Conservation (phyloP, 2,329 filamentous ascomycete species). For the Aureobasidium subglaciale region DNA sequence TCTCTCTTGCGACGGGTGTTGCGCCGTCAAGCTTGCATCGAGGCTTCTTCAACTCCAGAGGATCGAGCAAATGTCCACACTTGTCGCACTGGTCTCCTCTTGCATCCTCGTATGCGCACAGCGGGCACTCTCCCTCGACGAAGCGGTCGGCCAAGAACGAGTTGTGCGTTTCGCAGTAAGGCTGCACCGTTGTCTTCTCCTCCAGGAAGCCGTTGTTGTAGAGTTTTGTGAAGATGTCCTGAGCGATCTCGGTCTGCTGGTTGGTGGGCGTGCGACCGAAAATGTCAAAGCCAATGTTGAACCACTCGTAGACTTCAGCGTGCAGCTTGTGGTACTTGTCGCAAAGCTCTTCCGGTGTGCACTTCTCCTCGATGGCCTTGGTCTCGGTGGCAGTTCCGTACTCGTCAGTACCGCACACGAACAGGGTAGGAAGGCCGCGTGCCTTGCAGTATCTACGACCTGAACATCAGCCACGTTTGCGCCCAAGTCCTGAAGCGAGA, state of each 20-base stretch:
- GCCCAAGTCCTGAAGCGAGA: background rate
- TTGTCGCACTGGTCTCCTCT: conserved; percentile 50
- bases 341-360: conserved; percentile 77
- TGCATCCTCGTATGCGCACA: conserved; percentile 53
- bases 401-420: conserved; percentile 83
- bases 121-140: conserved; percentile 70
- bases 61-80: conserved; percentile 42
- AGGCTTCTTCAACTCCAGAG: conserved; percentile 63
- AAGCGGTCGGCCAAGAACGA: conserved; percentile 78
- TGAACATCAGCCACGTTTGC: conserved; percentile 15
- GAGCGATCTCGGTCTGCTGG: conserved; percentile 86
- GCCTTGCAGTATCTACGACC: conserved; percentile 64
- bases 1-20: conserved; percentile 69
- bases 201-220: conserved; percentile 81
- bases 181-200: conserved; percentile 80
- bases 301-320: conserved; percentile 90
- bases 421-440: conserved; percentile 71
- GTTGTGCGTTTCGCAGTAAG: conserved; percentile 65
- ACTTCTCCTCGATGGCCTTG: conserved; percentile 81
- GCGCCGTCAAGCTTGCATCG: conserved; percentile 86
- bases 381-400: conserved; percentile 96
- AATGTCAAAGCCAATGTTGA: conserved; percentile 88
- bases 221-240: conserved; percentile 83
- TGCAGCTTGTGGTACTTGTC: conserved; percentile 89
- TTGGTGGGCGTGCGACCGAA: conserved; percentile 88